Evolutionary conservation across 2,329 filamentous ascomycete genomes (phyloP), one percentile per base, ranked within the genome.

Genomic region (Ophiosphaerella narmari): DNA sequence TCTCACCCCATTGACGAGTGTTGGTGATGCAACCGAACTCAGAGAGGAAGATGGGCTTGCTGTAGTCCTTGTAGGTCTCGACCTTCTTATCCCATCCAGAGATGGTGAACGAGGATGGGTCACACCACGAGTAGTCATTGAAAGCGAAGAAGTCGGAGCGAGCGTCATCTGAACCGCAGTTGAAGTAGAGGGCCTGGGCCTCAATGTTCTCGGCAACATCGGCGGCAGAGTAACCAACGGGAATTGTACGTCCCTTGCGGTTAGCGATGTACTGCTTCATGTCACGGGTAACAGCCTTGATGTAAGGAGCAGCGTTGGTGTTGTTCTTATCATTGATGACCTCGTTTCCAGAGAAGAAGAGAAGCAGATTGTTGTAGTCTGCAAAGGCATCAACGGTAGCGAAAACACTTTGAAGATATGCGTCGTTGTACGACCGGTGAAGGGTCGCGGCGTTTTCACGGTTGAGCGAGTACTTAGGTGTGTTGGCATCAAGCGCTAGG

Each of bases 21-120:
- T 90, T 91, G 72, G 84, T 88, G 75, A 84, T 87, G 80, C 93
- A 97, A 55, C 93, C 93, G 73, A 89, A 97, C 75, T 97, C 94
- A 40, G 92, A 96, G 46, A 97, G 82, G 84, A 96, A 96, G 70
- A 96, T 63, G 39, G 71, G 71, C 48, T 67, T 67, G 58, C 63
- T 66, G 65, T 73, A 74, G 59, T 71, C 49, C 48, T 57, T 48
- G 63, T 73, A 73, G 5, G 60, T 62, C 59, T 68, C 53, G 55
- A 74, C 70, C 61, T 74, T 74, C 51, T 63, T 47, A 51, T 91
- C 83, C 91, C 91, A 97, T 62, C 90, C 90, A 23, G 91, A 88
- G 43, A 76, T 77, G 40, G 76, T 73, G 78, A 89, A 92, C 60
- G 85, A 80, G 24, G 85, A 71, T n/a, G 69, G 69, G 52, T 74